phyloP scores from a whole-genome alignment of 495 filamentous ascomycete genomes.

The Penicillium cosmopolitanum region DNA sequence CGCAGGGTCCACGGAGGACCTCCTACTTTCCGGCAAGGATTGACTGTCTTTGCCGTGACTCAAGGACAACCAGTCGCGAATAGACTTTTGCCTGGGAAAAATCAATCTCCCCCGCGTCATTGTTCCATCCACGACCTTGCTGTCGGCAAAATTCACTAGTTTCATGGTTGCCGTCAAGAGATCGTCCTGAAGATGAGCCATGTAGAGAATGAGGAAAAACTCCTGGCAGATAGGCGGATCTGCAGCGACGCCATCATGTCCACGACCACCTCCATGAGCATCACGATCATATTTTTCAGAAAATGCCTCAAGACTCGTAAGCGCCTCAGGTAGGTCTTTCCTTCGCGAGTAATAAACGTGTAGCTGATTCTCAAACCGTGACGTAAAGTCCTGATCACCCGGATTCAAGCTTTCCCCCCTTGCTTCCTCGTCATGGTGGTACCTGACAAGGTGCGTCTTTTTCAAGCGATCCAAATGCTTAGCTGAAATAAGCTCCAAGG shows the following conservation, averaged over 20 bases:
- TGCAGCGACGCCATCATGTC: background rate
- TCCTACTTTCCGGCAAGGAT: slow-evolving; percentile 14
- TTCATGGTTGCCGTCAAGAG: slow-evolving; percentile 40
- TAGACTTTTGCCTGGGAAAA: slow-evolving; percentile 55
- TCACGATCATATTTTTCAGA: slow-evolving; percentile 24
- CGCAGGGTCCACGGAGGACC: slow-evolving; percentile 27
- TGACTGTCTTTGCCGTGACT: slow-evolving; percentile 12
- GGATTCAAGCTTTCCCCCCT: slow-evolving; percentile 28
- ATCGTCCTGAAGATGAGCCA: slow-evolving; percentile 40
- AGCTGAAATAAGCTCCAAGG: slow-evolving; percentile 29
- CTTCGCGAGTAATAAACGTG: slow-evolving; percentile 23
- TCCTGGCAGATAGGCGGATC: slow-evolving; percentile 35
- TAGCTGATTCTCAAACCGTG: slow-evolving; percentile 24
- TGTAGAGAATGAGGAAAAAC: slow-evolving; percentile 41
- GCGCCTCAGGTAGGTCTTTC: slow-evolving; percentile 27
- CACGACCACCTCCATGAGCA: background rate
- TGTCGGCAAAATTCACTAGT: slow-evolving; percentile 66
- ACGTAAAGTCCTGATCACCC: slow-evolving; percentile 19
- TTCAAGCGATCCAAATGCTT: slow-evolving; percentile 28
- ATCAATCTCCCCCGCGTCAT: slow-evolving; percentile 64
- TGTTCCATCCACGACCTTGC: slow-evolving; percentile 53
- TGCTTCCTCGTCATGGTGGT: slow-evolving; percentile 31
- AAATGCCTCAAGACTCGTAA: slow-evolving; percentile 38
- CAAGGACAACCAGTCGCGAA: slow-evolving; percentile 47
- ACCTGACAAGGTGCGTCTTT: slow-evolving; percentile 10